Evolutionary conservation across 2,329 filamentous ascomycete genomes (phyloP), one percentile per base, ranked within the genome.

Genomic region (Neoscytalidium dimidiatum): DNA sequence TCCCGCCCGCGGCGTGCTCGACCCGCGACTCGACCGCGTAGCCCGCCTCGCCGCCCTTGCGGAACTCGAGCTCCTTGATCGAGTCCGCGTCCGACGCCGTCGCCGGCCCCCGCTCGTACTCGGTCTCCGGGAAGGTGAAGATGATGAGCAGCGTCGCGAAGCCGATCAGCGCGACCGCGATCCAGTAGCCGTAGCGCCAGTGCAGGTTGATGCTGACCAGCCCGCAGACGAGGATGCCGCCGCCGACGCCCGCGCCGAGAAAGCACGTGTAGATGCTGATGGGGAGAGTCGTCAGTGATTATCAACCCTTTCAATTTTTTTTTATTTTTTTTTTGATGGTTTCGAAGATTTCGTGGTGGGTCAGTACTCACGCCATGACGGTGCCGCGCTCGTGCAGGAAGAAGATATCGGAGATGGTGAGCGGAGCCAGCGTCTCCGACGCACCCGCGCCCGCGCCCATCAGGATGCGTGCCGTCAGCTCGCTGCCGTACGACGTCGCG

Each of bases 91-190:
- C 46, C 14, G 58, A 61, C 11, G 33, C 35, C 66, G 56, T 14
- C 62, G 44, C 49, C 0, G 56, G 23, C 8, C 69, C 69, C 65
- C 83, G 77, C 48, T 70, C 72, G 69, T 80, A 87, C 8, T 80
- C 79, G 0, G 84, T 87, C 70, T 87, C 85, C 0, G 85, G 85
- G 60, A 87, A 83, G 5, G 82, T 83, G 64, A 87, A 81, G 68
- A 84, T 73, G 7, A 82, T 78, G 2, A 86, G 67, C 0, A 86
- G 60, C 1, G 83, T 80, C 26, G 82, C 74, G 8, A 77, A 67
- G 13, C 82, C 84, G 51, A 87, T 78, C 13, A 87, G 70, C n/a
- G 79, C 84, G 3, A 80, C 72, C 4, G 81, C 80, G 9, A 85
- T 78, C 68, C 83, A 79, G 69, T 86, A 86, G 58, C 86, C 85